Percentiles rank a stretch among this genome's conserved stretches.
phyloP scores from a whole-genome alignment of 306 rosid species.

The Ormosia semicastrata region DNA sequence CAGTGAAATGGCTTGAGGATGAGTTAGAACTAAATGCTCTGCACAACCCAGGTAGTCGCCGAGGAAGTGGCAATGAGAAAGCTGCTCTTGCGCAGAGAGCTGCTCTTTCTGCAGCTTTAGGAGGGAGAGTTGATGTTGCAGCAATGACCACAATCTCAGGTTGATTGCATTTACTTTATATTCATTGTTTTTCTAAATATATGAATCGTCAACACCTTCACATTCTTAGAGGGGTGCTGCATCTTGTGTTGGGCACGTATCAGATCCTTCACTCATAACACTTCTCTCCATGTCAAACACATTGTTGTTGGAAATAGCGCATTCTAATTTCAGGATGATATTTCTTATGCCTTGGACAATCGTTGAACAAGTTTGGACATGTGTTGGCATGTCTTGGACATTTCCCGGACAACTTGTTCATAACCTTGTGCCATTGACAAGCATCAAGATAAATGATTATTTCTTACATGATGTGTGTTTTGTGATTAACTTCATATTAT shows the following conservation, averaged over 20 bases:
- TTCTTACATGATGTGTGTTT: not conserved
- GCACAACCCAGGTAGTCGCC: constrained; percentile 90
- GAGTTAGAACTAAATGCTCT: constrained; percentile 97
- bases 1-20: constrained; percentile 99
- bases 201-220: not conserved
- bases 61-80: constrained; percentile 91
- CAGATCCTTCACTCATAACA: constrained; percentile 9
- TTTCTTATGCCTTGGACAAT: not conserved
- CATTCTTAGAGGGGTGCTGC: constrained; percentile 15
- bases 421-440: constrained; percentile 14
- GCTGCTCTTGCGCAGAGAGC: constrained; percentile 86
- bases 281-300: constrained; percentile 11
- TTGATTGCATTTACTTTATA: constrained; percentile 25
- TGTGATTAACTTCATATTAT: constrained; percentile 5
- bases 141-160: constrained; percentile 96
- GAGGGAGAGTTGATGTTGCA: constrained; percentile 89
- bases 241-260: not conserved
- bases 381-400: constrained; percentile 9
- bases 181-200: constrained; percentile 11
- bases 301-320: constrained; percentile 21
- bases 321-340: constrained; percentile 1
- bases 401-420: constrained; percentile 15
- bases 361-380: not conserved
- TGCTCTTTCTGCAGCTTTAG: constrained; percentile 97
- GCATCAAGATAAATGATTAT: constrained; percentile 2